A percentile compares a stretch with the other conserved stretches of the same genome.
phyloP scores from a whole-genome alignment of 371 early-diverging fungal genomes.

The Rhizopus stolonifer region DNA sequence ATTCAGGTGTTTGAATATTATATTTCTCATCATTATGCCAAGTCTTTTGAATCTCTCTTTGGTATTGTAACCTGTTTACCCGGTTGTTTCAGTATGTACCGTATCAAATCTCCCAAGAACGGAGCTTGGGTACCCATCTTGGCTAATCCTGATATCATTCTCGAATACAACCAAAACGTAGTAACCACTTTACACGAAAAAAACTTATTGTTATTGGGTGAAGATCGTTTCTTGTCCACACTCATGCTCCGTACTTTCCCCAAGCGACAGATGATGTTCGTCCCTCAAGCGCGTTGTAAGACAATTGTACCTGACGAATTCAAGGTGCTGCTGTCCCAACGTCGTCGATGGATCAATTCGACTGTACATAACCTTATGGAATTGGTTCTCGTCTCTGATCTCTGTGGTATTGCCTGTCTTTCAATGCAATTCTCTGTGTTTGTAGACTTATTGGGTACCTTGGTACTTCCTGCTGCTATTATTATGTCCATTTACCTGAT shows the following conservation, averaged over 20 bases:
- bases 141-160: slow-evolving; percentile 86
- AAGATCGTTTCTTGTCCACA: slow-evolving; percentile 95
- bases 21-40: slow-evolving; percentile 92
- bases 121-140: slow-evolving; percentile 86
- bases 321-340: slow-evolving; percentile 76
- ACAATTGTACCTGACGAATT: slow-evolving; percentile 85
- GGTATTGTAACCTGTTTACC: slow-evolving; percentile 98
- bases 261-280: slow-evolving; percentile 89
- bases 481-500: slow-evolving; percentile 58
- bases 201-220: slow-evolving; percentile 92
- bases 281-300: slow-evolving; percentile 85
- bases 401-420: slow-evolving; percentile 87
- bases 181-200: slow-evolving; percentile 96
- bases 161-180: slow-evolving; percentile 86
- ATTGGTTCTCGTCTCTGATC: slow-evolving; percentile 79
- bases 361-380: slow-evolving; percentile 93
- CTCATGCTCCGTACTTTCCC: slow-evolving; percentile 94
- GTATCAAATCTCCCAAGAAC: slow-evolving; percentile 76
- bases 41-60: slow-evolving; percentile 94
- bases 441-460: slow-evolving; percentile 82
- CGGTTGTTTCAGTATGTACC: slow-evolving; percentile 94
- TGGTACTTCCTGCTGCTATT: slow-evolving; percentile 84
- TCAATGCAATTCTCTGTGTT: slow-evolving; percentile 90
- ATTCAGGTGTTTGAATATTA: slow-evolving; percentile 93
- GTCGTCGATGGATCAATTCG: slow-evolving; percentile 93